Evolutionary conservation across 495 filamentous ascomycete genomes (phyloP), one percentile per base, ranked within the genome.

Genomic region (Podospora comata): DNA sequence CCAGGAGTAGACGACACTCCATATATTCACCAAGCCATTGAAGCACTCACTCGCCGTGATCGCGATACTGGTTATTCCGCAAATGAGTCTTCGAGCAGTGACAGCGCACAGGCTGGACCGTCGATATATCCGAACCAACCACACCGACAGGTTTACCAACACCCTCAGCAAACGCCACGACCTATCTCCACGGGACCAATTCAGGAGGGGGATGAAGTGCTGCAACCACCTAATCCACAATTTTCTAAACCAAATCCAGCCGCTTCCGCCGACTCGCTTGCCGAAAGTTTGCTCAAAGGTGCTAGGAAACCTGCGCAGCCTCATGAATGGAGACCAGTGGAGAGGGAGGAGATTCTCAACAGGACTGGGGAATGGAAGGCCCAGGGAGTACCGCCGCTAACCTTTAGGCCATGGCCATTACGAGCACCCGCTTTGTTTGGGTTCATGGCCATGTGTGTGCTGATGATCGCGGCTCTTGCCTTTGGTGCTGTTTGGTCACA

Each of bases 401-500:
- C 85, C 61, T 90, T 86, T 73, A 81, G 90, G 34, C 93, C 93
- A 5, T 73, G 80, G 71, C 86, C 89, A 15, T 80, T 97, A 57
- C 87, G 90, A 27, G 79, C 88, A 0, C 79, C 81, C 66, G 87
- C 87, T 11, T 79, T 96, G 67, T 68, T 84, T 1, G 61, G 83
- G 30, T 80, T 90, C 34, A 83, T 89, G 65, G 69, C 85, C 11
- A 80, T 89, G 65, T 89, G 88, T 68, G 69, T 92, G 15, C 78
- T 90, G 15, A 93, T 95, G 88, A 84, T 92, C 34, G 86, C 83
- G 0, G 89, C 83, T 5, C 81, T 96, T 19, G 81, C 89, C 9
- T 90, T 93, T 74, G 89, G 85, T 75, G 93, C 91, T 65, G 80
- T 92, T 26, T 94, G 85, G 78, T 93, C 92, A 4, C 79, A 82